These are phyloP conservation scores for Suhomyces pyralidae DNA, from an alignment of 805 yeast species.

Conservation along the genomic window DNA sequence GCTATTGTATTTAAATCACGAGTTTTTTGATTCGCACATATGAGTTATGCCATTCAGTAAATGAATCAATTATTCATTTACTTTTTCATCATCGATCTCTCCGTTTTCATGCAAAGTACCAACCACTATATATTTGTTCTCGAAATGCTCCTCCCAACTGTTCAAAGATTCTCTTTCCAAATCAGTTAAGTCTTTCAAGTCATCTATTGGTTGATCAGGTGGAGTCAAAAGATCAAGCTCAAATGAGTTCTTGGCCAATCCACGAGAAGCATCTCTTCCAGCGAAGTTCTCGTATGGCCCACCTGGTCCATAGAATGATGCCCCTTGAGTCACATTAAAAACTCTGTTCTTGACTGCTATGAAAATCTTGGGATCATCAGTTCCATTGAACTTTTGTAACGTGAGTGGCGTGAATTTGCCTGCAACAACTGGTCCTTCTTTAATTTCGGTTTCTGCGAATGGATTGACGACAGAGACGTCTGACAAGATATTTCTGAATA, in stretches of 20 bases:
- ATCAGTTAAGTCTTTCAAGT: conserved; percentile 54
- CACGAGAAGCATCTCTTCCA: conserved; percentile 93
- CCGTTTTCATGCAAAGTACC: conserved; percentile 56
- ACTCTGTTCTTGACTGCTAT: conserved; percentile 85
- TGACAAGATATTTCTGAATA: conserved; percentile 25
- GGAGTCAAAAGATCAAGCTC: conserved; percentile 63
- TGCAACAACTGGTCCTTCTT: conserved; percentile 33
- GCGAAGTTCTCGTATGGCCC: conserved; percentile 95
- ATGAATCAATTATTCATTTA: neutral
- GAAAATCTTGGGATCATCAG: conserved; percentile 73
- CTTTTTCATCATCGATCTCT: neutral
- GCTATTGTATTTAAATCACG: neutral
- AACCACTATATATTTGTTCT: conserved; percentile 73
- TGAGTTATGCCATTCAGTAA: neutral
- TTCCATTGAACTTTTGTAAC: conserved; percentile 75
- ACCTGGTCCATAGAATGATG: conserved; percentile 90
- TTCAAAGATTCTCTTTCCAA: conserved; percentile 66
- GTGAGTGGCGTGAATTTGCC: conserved; percentile 71
- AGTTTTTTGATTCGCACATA: neutral
- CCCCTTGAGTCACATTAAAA: conserved; percentile 76
- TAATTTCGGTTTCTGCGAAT: conserved; percentile 20
- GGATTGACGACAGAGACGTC: conserved; percentile 33
- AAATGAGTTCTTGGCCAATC: conserved; percentile 84
- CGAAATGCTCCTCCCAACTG: conserved; percentile 84
- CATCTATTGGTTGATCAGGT: conserved; percentile 76